Base-by-base conservation (phyloP, 768 basidiomycete species). In the Grammothele lineata region DNA sequence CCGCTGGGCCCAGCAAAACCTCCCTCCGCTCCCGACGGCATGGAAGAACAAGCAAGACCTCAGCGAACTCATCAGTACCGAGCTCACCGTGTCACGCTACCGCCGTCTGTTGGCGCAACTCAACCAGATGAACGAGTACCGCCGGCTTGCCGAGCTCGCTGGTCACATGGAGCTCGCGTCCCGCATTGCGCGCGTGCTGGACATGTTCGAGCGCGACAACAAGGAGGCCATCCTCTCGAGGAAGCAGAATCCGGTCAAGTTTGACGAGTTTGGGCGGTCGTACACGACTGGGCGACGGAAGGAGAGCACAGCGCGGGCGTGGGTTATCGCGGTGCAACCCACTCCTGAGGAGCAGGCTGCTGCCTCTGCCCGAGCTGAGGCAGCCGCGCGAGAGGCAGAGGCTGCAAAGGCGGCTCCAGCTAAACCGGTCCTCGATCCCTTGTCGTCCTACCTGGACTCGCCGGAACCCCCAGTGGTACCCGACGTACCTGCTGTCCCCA, bases 241-340 rank as follows among this genome's bases (percentile, higher is more conserved):
- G 37, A 66, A 69, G 37, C 69, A 75, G 66, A 83, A 83, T 58
- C 70, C 72, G 7, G 76, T 81, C 27, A 62, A 70, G 21, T 66
- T 90, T 43, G 94, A 97, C 63, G 69, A 76, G 37, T 76, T 77
- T 46, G 91, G 92, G n/a, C 74, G 94, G 48, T 83, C 85, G n/a
- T 90, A 91, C 61, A 88, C 88, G 0, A 61, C 87, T 40, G 94
- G 94, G 32, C 78, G 81, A 66, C 77, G 94, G 55, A 98, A 98
- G 69, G 91, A 91, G 50, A 90, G 88, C 57, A 72, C 85, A 1
- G 92, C 94, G 27, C 78, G 91, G 32, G 92, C 94, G 8, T 98
- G 94, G 94, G 86, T 95, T 72, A 87, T 96, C 50, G 79, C 84
- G 26, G 77, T 78, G 21, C 68, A 74, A 45, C 37, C 41, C 35